Base-by-base conservation (phyloP, 805 yeast genomes). In the Candida manassasensis region DNA sequence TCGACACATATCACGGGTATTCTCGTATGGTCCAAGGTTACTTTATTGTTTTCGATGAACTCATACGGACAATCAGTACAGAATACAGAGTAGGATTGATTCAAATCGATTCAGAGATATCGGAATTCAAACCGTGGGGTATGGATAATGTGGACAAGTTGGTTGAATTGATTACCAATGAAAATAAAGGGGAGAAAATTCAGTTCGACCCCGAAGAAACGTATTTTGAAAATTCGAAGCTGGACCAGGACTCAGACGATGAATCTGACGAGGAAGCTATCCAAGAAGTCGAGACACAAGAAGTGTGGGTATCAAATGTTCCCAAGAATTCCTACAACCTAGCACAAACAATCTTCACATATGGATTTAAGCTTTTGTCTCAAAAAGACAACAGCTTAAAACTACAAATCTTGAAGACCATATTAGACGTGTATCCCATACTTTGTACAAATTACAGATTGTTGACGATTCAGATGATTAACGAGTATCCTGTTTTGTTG, bases 1-100 rank as follows among this genome's bases (percentile, higher is more conserved):
- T 90, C 33, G 97, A 90, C 58, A 67, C 79, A 35, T 90, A 82
- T 50, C 96, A 89, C 58, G 94, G 90, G 0, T 90, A 90, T 54
- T 63, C 79, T 2, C 64, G 69, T 11, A 61, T 93, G 12, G 79
- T 85, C 36, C 80, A 80, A 39, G 85, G 86, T 1, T 80, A 86
- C 40, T 84, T 88, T 42, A 58, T 69, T 3, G 81, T 86, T 0
- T 86, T 89, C 48, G 73, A 73, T 35, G 79, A 77, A 17, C 55
- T 85, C 4, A 62, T 79, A 5, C 57, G 59, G 21, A 79, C 79
- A 48, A 45, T 42, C 13, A 44, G 19, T 26, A 28, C 18, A 6
- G 35, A 42, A 16, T 44, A 48, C 39, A 28, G 38, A 25, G 34
- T 27, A 6, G 6, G 15, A 18, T 6, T 7, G 4, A 27, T 32